Evolutionary conservation across 345 rosid species (phyloP).

Genomic region (Aquilaria sinensis): DNA sequence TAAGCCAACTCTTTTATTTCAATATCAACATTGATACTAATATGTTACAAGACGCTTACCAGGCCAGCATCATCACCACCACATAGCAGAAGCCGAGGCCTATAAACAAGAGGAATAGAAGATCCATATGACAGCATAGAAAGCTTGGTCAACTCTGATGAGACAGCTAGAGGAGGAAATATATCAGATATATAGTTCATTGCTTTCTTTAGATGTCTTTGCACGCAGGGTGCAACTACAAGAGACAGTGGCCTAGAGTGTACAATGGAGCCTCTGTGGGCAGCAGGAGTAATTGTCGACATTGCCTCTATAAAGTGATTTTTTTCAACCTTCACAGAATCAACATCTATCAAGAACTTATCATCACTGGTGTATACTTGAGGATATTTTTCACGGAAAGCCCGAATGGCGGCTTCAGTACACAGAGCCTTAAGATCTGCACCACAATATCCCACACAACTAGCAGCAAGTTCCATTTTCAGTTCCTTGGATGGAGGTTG

Average conservation of each 20-base stretch:
- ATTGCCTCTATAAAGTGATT: conserved; percentile 91
- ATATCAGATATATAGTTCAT: conserved; percentile 65
- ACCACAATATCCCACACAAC: conserved; percentile 99
- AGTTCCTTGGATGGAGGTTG: conserved; percentile 84
- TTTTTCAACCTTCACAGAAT: conserved; percentile 79
- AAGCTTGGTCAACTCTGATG: conserved; percentile 75
- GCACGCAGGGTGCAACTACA: conserved; percentile 89
- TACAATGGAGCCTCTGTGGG: conserved; percentile 94
- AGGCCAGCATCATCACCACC: conserved; percentile 91
- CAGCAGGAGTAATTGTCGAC: conserved; percentile 98
- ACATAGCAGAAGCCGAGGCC: conserved; percentile 83
- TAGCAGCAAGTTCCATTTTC: conserved; percentile 87
- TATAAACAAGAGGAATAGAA: conserved; percentile 87
- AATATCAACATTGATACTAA: conserved; percentile 15
- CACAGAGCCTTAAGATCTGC: conserved; percentile 97
- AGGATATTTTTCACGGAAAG: conserved; percentile 97
- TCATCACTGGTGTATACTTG: conserved; percentile 99
- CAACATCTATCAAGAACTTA: conserved; percentile 91
- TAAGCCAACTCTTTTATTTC: conserved; percentile 41
- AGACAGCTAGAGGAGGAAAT: conserved; percentile 62
- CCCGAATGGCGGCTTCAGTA: conserved; percentile 98
- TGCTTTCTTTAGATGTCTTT: conserved; percentile 71
- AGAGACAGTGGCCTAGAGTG: conserved; percentile 94
- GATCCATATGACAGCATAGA: conserved; percentile 95
- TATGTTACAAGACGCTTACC: conserved; percentile 55